Evolutionary conservation across 257 asterid species (phyloP), one percentile per base, ranked within the genome.

Genomic region (Schizonepeta tenuifolia): DNA sequence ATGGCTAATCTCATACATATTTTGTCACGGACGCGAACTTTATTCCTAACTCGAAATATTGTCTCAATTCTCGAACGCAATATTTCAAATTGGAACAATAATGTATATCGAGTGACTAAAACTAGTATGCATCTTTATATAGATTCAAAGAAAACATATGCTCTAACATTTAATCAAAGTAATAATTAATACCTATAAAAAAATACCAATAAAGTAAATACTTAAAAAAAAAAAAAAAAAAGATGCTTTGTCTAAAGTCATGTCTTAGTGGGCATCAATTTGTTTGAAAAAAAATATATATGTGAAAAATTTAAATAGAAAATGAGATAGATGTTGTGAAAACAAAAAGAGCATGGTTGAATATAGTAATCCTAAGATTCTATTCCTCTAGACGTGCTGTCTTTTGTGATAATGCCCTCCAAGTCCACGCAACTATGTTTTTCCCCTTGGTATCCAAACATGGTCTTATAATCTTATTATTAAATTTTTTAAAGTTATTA

Each of bases 321-420:
- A 13, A 33, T 8, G 4, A 66, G 35, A 65, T 11, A 31, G 21
- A 31, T 22, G 59, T 12, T 7, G 65, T 67, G 24, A 65, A 15
- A 66, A n/a, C n/a, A 49, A 55, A 47, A 47, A 5, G 54, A 57
- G 69, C 4, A 60, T 50, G 80, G 13, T 56, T 33, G 43, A 60
- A 74, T 74, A 67, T 65, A 77, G 78, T 59, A 77, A 71, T 77
- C 54, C 74, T 44, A 77, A 78, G 85, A 78, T 81, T 81, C 81
- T 78, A 58, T 67, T 66, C 79, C 57, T 64, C 26, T 71, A 51
- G 72, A 65, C 58, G 73, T 73, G 75, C 63, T 54, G 62, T 76
- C 60, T 72, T 76, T 72, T 51, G 76, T 69, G 70, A 63, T 67
- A 4, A 24, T 24, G 76, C 57, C 61, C 8, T 58, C 70, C 60